Conservation (phyloP, 2,329 filamentous ascomycete species). For the Sarocladium strictum region DNA sequence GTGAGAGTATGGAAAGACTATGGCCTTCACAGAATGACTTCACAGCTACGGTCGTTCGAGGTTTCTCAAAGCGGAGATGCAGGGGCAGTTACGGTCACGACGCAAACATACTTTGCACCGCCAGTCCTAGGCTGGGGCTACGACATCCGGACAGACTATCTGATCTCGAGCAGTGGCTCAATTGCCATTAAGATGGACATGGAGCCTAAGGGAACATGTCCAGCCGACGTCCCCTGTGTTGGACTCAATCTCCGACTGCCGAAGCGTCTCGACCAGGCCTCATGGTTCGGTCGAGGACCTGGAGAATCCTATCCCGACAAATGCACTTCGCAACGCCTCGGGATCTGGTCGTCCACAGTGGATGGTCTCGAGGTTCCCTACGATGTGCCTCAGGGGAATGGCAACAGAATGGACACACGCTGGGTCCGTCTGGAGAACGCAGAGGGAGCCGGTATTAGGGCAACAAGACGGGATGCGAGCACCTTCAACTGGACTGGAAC, state of each 20-base stretch:
- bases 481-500: constrained; percentile 9
- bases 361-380: constrained; percentile 51
- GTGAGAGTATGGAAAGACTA: constrained; percentile 46
- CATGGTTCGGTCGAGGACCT: constrained; percentile 58
- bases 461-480: constrained; percentile 8
- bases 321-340: constrained; percentile 47
- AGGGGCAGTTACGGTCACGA: constrained; percentile 29
- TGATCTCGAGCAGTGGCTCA: constrained; percentile 36
- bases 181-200: constrained; percentile 41
- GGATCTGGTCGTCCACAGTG: constrained; percentile 38
- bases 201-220: constrained; percentile 40
- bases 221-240: constrained; percentile 52
- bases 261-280: constrained; percentile 37
- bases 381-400: constrained; percentile 63
- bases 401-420: constrained; percentile 55
- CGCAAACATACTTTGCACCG: constrained; percentile 51
- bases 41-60: constrained; percentile 37
- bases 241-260: constrained; percentile 52
- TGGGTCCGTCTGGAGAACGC: constrained; percentile 41
- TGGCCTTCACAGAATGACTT: constrained; percentile 40
- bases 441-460: constrained; percentile 16
- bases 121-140: constrained; percentile 56
- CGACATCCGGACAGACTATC: constrained; percentile 44
- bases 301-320: constrained; percentile 62
- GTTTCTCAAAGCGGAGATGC: constrained; percentile 31